Conservation (phyloP, 2,329 filamentous ascomycete genomes). For the Fusarium transvaalense region DNA sequence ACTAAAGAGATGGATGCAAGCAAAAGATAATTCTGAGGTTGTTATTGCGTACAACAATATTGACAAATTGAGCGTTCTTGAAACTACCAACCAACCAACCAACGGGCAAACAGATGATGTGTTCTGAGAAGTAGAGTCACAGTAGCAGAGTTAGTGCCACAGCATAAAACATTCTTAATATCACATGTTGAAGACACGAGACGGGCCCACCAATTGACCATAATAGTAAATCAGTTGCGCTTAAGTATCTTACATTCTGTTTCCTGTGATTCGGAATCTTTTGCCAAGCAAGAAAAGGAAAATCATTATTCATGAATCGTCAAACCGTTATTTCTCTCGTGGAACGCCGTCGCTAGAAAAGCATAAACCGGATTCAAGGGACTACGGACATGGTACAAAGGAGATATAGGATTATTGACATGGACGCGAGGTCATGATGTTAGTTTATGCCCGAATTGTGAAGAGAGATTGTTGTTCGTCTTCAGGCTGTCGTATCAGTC, state of each 20-base stretch:
- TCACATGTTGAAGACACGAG: slow-evolving; percentile 18
- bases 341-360: slow-evolving; percentile 38
- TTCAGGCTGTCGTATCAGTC: slow-evolving; percentile 30
- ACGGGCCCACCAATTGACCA: slow-evolving; percentile 26
- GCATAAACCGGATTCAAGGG: slow-evolving; percentile 33
- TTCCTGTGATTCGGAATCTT: slow-evolving; percentile 28
- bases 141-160: slow-evolving; percentile 34
- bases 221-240: slow-evolving; percentile 16
- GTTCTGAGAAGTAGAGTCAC: slow-evolving; percentile 7
- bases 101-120: slow-evolving; percentile 21
- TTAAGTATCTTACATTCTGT: slow-evolving; percentile 47
- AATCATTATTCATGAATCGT: slow-evolving; percentile 46
- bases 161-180: slow-evolving; percentile 29
- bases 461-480: background rate
- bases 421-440: background rate
- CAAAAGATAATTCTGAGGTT: slow-evolving; percentile 40
- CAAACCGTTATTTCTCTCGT: slow-evolving; percentile 34
- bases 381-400: slow-evolving; percentile 22
- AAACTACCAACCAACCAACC: slow-evolving; percentile 38
- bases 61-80: slow-evolving; percentile 48
- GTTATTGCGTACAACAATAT: slow-evolving; percentile 43
- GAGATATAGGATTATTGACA: slow-evolving; percentile 4
- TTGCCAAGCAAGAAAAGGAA: slow-evolving; percentile 33
- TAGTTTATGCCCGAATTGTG: slow-evolving; percentile 2
- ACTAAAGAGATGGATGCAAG: slow-evolving; percentile 39